Percentiles rank a stretch among this genome's conserved stretches.
These are phyloP conservation scores for Conringia planisiliqua DNA, from an alignment of 345 rosid genomes.

Conservation along the genomic window DNA sequence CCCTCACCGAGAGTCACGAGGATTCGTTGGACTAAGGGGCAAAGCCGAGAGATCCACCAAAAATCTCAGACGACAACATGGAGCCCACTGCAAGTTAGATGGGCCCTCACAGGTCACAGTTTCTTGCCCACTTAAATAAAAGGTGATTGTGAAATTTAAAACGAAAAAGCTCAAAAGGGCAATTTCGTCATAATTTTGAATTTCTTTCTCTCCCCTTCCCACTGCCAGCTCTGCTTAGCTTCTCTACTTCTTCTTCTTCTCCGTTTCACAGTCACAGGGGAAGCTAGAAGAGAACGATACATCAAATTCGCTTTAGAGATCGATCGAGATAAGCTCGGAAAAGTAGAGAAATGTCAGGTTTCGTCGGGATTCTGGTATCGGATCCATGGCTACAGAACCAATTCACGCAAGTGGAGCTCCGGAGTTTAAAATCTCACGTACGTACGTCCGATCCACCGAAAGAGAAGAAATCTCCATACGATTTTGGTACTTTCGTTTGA, in stretches of 20 bases:
- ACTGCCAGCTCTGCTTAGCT: constrained; percentile 48
- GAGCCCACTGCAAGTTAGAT: constrained; percentile 20
- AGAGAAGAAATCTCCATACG: not conserved
- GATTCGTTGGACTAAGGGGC: not conserved
- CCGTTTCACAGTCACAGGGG: not conserved
- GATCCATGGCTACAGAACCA: constrained; percentile 98
- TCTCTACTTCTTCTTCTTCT: constrained; percentile 26
- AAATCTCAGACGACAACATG: constrained; percentile 29
- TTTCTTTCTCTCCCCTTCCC: constrained; percentile 34
- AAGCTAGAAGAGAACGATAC: not conserved
- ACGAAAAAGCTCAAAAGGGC: constrained; percentile 28
- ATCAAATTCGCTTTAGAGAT: not conserved
- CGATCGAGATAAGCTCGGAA: not conserved
- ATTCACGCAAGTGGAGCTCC: constrained; percentile 99
- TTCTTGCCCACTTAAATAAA: constrained; percentile 19
- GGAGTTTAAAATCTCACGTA: constrained; percentile 92
- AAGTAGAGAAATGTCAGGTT: constrained; percentile 58
- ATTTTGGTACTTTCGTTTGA: not conserved
- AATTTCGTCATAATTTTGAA: constrained; percentile 47
- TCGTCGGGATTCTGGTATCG: constrained; percentile 85
- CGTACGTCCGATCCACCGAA: constrained; percentile 29
- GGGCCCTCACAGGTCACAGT: constrained; percentile 37
- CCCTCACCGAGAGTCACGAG: not conserved
- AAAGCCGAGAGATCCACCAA: constrained; percentile 16
- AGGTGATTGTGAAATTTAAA: constrained; percentile 25